Evolutionary conservation across 1,139 yeast species (phyloP).

Genomic region (Suhomyces panamericanus): DNA sequence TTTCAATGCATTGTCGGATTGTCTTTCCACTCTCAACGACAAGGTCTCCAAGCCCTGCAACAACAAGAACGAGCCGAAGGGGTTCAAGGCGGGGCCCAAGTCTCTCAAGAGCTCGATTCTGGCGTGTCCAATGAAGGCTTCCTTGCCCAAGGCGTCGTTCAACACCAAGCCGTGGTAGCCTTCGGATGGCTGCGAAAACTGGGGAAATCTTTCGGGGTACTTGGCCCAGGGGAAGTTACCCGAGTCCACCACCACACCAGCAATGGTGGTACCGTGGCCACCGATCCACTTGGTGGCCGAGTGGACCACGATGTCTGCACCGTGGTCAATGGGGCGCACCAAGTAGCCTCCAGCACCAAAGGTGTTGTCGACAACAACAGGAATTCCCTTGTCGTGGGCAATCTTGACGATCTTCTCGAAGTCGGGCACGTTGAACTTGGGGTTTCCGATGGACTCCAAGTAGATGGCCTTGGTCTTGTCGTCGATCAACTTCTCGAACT

Average conservation of each 20-base stretch:
- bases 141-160: slow-evolving; percentile 77
- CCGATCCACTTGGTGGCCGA: slow-evolving; percentile 99
- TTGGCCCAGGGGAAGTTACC: slow-evolving; percentile 92
- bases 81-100: slow-evolving; percentile 85
- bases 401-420: slow-evolving; percentile 72
- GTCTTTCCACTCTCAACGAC: slow-evolving; percentile 91
- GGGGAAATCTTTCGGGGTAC: slow-evolving; percentile 86
- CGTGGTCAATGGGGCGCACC: slow-evolving; percentile 80
- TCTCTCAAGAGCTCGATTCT: slow-evolving; percentile 90
- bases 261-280: slow-evolving; percentile 96
- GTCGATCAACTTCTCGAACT: slow-evolving; percentile 72
- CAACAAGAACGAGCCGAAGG: slow-evolving; percentile 83
- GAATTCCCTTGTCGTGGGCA: slow-evolving; percentile 87
- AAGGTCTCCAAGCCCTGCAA: slow-evolving; percentile 93
- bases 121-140: slow-evolving; percentile 76
- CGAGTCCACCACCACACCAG: slow-evolving; percentile 85
- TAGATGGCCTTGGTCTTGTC: slow-evolving; percentile 86
- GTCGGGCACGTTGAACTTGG: slow-evolving; percentile 90
- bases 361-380: slow-evolving; percentile 94
- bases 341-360: slow-evolving; percentile 96
- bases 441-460: slow-evolving; percentile 91
- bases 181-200: slow-evolving; percentile 84
- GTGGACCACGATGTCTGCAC: slow-evolving; percentile 83
- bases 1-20: slow-evolving; percentile 77
- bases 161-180: slow-evolving; percentile 89